A percentile compares a stretch with the other conserved stretches of the same genome.
Evolutionary conservation across 345 rosid genomes (phyloP).

Genomic region (Populus tremula): DNA sequence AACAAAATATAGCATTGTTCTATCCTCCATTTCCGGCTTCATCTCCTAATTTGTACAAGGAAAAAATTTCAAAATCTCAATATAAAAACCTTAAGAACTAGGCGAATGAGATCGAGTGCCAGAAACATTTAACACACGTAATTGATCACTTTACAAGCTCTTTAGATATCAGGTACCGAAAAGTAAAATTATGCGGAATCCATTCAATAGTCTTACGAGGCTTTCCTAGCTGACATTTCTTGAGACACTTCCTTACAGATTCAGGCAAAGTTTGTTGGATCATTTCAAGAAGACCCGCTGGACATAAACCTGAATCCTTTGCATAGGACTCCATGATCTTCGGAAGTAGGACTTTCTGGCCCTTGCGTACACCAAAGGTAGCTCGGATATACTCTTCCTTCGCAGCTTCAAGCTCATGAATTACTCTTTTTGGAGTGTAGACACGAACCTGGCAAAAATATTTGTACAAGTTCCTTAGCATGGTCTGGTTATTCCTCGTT

Average conservation of each 20-base stretch:
- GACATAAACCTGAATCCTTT: slow-evolving; percentile 64
- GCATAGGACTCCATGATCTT: slow-evolving; percentile 73
- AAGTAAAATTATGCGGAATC: slow-evolving; percentile 82
- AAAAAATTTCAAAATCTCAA: slow-evolving; percentile 8
- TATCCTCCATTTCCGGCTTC: slow-evolving; percentile 13
- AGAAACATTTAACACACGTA: neutral
- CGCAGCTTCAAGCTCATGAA: slow-evolving; percentile 77
- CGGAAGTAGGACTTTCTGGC: slow-evolving; percentile 71
- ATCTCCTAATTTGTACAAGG: slow-evolving; percentile 38
- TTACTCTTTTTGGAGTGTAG: slow-evolving; percentile 66
- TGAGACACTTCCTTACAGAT: slow-evolving; percentile 47
- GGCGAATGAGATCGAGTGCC: neutral
- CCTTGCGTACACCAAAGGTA: slow-evolving; percentile 62
- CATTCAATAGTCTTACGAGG: slow-evolving; percentile 72
- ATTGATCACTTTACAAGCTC: slow-evolving; percentile 56
- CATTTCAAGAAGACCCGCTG: slow-evolving; percentile 59
- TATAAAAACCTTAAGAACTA: slow-evolving; percentile 12
- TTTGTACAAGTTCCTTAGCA: slow-evolving; percentile 1
- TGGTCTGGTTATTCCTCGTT: neutral
- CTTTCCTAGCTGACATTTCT: slow-evolving; percentile 56
- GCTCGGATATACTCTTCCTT: slow-evolving; percentile 88
- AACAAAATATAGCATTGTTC: slow-evolving; percentile 15
- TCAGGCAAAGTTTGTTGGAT: slow-evolving; percentile 63
- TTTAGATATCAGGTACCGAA: slow-evolving; percentile 81
- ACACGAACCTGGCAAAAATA: slow-evolving; percentile 59